Base-by-base conservation (phyloP, 1,284 basidiomycete genomes). In the Exobasidium cylindrosporum region DNA sequence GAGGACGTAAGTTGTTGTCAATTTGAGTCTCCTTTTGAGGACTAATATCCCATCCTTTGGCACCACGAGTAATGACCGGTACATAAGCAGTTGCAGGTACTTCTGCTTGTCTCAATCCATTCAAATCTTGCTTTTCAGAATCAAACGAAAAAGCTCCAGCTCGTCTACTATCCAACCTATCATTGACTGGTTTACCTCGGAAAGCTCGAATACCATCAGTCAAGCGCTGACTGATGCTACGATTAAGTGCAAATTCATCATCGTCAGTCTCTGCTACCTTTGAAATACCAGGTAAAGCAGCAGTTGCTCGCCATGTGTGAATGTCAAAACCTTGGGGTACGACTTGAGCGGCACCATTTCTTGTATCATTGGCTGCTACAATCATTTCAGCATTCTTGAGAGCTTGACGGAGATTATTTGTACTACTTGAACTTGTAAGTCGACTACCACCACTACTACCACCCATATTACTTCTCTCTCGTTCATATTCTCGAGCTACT, bases 401-500 rank as follows among this genome's bases (percentile, higher is more conserved):
- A 5, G 53, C 53, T 44, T 40, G 32, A 43, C 26, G 53, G 13
- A 35, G 28, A 4, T 23, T 14, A 14, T 13, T 55, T 14, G 53
- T 11, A 30, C 21, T 11, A 23, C 26, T 55, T 23, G 32, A 21
- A 55, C n/a, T 21, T 13, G 23, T 31, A 14, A 55, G 28, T 23
- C 53, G 32, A 40, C 53, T 44, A 14, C 53, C 53, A 26, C 32
- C 31, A 4, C 21, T 35, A 47, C 60, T 58, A 45, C 57, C 32
- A 26, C 47, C 30, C 26, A 31, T 40, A 58, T 28, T 44, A 14
- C 60, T 47, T 46, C 40, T 32, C 31, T 66, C 61, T 13, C 68
- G 54, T 32, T 63, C 35, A 53, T 73, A 73, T 7, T 54, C 55
- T 43, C 69, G 64, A 2, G 71, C 71, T 21, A 73, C 46, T 40